Base-by-base conservation (phyloP, 495 filamentous ascomycete genomes). In the Penicillium antarcticum region DNA sequence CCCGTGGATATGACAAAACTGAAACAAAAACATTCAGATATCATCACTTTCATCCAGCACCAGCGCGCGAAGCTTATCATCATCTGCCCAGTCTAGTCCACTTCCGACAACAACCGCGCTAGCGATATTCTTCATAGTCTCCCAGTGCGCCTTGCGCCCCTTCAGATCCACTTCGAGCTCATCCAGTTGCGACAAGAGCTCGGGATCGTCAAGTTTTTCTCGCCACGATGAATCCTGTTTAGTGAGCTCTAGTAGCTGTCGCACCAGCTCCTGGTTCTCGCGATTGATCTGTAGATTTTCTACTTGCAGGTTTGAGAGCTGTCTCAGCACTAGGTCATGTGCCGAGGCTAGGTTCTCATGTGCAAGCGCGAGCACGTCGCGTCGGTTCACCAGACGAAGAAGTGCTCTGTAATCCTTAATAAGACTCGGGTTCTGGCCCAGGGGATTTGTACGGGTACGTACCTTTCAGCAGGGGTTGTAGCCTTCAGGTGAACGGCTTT, bases 61-160 rank as follows among this genome's bases (percentile, higher is more conserved):
- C 52, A 94, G 72, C 41, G 80, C 82, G 52, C 82, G 71, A 47
- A 96, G 73, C 45, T 72, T 75, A 35, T 83, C 79, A 66, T 95
- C 83, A 40, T 81, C 74, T 17, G 80, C 83, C 91, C 91, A 96
- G 56, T 95, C 81, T 31, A 94, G 70, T 37, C 91, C 91, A 65
- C 91, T 96, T 6, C 86, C 89, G 18, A 86, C 89, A 29, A 96
- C 79, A 33, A 88, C 76, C 4, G 82, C 88, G 47, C 84, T 86
- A 11, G 85, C 77, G 21, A 88, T 79, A 34, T 78, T 85, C 68
- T 92, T 91, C 71, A 92, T 81, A 33, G 83, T 79, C 44, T 82
- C 82, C 85, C 87, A 89, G 57, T 74, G 71, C 38, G 82, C 79
- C 53, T 78, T 79, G 52, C 79, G 81, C 13, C 67, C 68, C 54